Base-by-base conservation (phyloP, 177 flowering plant species). In the Tripterygium wilfordii region DNA sequence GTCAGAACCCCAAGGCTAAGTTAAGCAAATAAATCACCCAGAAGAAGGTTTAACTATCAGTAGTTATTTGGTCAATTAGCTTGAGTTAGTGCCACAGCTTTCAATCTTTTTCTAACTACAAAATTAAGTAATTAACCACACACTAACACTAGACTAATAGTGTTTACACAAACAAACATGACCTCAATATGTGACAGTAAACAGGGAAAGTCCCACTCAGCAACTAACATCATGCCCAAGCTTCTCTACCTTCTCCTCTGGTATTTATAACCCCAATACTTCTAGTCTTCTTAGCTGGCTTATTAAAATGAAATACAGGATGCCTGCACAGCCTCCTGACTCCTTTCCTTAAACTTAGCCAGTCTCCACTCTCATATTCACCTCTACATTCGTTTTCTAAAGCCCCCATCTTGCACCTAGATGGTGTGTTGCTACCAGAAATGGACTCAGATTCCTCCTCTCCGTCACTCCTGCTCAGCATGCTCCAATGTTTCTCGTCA, bases 241-340 rank as follows among this genome's bases (percentile, higher is more conserved):
- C 72, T 58, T 72, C 78, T 43, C 64, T 60, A 41, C 71, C 57
- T 24, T 61, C 50, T 54, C 42, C 68, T 21, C 61, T 60, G 30
- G 54, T 66, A 73, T 62, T 61, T 59, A 75, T 65, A 63, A 67
- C 49, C 22, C 69, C 76, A 41, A 69, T 43, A 23, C 45, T 68
- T 33, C 54, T 53, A 35, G 54, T 52, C 55, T 79, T 88, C 58
- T 74, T 81, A 0, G 54, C 61, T 3, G 78, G 51, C 56, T 71
- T 78, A 60, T 69, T 73, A 67, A 86, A 57, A 56, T 82, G 95
- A 68, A 82, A 80, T 35, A 83, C 81, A 5, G 85, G 78, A 53
- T 77, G 89, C 56, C 72, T 67, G 68, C 83, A 74, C 12, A 86
- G 71, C 57, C 63, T 82, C 63, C 61, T 71, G 66, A 88, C 76